Percentiles rank a stretch among this genome's conserved stretches.
phyloP scores from a whole-genome alignment of 148 eudicot genomes.

The Spergularia bocconei region DNA sequence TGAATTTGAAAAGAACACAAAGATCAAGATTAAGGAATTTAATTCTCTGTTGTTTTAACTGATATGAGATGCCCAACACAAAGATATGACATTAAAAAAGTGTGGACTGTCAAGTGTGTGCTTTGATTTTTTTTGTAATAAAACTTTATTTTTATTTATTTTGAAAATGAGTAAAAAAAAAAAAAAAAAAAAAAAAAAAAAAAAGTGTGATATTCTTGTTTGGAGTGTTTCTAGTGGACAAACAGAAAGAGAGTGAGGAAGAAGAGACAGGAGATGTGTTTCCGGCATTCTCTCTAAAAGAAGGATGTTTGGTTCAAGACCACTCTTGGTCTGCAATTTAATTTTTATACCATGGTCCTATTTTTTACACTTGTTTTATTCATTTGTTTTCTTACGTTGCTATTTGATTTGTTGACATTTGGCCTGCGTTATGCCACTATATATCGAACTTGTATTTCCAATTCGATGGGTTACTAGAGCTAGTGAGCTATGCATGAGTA shows the following conservation, averaged over 20 bases:
- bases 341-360: background rate
- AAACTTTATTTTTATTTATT: background rate
- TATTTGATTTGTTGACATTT: too few relatives aligned
- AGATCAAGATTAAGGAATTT: slow-evolving; percentile 14
- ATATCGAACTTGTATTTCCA: too few relatives aligned
- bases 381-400: background rate
- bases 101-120: background rate
- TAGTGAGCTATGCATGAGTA: too few relatives aligned
- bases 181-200: too few relatives aligned
- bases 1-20: slow-evolving; percentile 9
- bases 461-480: too few relatives aligned
- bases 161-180: background rate
- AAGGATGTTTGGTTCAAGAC: slow-evolving; percentile 25
- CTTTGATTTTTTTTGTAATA: background rate
- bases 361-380: background rate
- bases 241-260: slow-evolving; percentile 22
- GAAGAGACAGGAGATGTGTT: slow-evolving; percentile 21
- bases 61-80: background rate
- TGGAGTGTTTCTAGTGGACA: slow-evolving; percentile 26
- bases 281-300: slow-evolving; percentile 9
- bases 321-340: slow-evolving; percentile 13
- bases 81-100: background rate
- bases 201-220: too few relatives aligned
- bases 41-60: background rate
- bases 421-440: too few relatives aligned